Evolutionary conservation across 148 eudicot genomes (phyloP).

Genomic region (Selenicereus undatus): DNA sequence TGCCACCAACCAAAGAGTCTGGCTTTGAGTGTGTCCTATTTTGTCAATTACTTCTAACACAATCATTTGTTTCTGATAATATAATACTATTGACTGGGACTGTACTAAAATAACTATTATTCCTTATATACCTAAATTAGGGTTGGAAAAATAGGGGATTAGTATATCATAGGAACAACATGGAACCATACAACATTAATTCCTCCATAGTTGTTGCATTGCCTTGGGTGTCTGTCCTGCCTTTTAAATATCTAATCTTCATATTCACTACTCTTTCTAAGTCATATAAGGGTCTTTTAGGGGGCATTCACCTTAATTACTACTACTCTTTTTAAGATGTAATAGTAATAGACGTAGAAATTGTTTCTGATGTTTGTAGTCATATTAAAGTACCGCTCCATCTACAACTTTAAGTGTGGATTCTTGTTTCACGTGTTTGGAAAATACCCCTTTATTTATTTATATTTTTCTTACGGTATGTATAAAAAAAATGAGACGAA

Average conservation of each 20-base stretch:
- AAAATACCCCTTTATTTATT: too few species aligned
- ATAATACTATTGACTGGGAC: not conserved
- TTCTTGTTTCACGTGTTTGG: too few species aligned
- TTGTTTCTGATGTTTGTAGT: too few species aligned
- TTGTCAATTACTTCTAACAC: not conserved
- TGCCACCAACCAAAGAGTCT: slow-evolving; percentile 1
- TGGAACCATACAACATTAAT: not conserved
- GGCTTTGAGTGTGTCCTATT: not conserved
- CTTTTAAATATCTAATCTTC: not conserved
- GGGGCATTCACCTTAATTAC: too few species aligned
- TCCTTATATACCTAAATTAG: not conserved
- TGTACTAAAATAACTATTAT: not conserved
- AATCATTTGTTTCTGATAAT: not conserved
- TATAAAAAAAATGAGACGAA: too few species aligned
- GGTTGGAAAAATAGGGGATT: not conserved
- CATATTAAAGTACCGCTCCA: too few species aligned
- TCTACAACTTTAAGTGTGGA: too few species aligned
- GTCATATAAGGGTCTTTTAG: too few species aligned
- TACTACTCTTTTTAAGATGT: too few species aligned
- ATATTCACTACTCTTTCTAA: not conserved
- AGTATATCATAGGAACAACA: not conserved
- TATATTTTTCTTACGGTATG: too few species aligned
- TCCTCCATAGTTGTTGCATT: not conserved
- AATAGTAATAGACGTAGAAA: too few species aligned
- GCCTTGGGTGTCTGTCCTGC: not conserved